Evolutionary conservation across 331 rosid genomes (phyloP).

Genomic region (Ulmus americana): DNA sequence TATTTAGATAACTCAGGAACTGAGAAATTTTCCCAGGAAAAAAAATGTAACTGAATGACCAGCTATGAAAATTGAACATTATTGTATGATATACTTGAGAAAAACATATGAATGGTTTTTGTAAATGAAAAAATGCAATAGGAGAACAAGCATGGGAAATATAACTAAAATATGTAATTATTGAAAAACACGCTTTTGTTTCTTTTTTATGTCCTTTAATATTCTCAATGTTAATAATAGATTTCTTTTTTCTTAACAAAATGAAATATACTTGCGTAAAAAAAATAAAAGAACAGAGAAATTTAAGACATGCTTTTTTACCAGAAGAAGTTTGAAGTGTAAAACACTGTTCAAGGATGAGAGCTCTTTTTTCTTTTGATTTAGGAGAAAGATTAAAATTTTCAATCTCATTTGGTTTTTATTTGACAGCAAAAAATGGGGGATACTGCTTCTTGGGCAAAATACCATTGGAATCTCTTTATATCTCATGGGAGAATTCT

Average conservation of each 20-base stretch:
- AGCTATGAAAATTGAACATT: not conserved
- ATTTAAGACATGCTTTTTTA: not conserved
- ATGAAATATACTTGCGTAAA: too few relatives aligned
- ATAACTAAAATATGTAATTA: not conserved
- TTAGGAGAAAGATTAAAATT: not conserved
- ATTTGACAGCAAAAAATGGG: conserved; percentile 42
- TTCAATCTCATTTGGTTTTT: conserved; percentile 15
- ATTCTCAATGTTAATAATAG: not conserved
- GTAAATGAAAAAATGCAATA: not conserved
- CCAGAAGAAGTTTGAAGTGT: not conserved
- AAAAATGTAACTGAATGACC: not conserved
- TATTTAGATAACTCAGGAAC: not conserved
- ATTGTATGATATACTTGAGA: not conserved
- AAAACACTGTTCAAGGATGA: not conserved
- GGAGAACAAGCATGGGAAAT: not conserved
- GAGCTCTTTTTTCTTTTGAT: not conserved
- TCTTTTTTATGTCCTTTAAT: not conserved
- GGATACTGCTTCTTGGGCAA: conserved; percentile 59
- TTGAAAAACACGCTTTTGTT: not conserved
- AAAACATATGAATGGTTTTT: too few relatives aligned
- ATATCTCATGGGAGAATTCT: conserved; percentile 69
- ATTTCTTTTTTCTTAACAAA: too few relatives aligned
- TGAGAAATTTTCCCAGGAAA: not conserved
- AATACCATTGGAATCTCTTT: conserved; percentile 76
- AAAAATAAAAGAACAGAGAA: too few relatives aligned